Evolutionary conservation across 495 filamentous ascomycete genomes (phyloP).

Genomic region (Bacidia gigantensis): DNA sequence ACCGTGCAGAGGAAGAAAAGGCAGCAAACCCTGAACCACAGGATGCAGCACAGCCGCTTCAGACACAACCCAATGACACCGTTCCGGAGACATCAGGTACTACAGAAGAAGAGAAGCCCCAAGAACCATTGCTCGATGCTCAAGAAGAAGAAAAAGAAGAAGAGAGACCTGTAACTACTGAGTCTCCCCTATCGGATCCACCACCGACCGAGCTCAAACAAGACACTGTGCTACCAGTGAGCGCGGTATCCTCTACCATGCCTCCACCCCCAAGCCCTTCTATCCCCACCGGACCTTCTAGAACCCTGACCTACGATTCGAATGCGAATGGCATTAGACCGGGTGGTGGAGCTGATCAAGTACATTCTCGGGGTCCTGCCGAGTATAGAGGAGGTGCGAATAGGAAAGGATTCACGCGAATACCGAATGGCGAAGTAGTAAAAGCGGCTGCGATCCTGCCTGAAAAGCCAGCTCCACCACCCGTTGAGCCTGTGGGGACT

Average conservation of each 20-base stretch:
- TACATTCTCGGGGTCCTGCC: conserved; percentile 9
- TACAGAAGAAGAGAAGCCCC: not conserved
- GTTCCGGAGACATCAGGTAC: conserved; percentile 2
- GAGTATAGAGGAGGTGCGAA: conserved; percentile 22
- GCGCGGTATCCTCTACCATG: conserved; percentile 8
- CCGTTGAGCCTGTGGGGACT: conserved; percentile 33
- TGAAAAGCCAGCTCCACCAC: conserved; percentile 17
- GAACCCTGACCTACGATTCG: conserved; percentile 7
- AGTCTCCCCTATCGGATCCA: conserved; percentile 10
- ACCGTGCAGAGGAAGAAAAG: conserved; percentile 9
- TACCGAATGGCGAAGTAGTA: conserved; percentile 10
- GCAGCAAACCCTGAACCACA: conserved; percentile 4
- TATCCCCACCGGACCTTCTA: conserved; percentile 17
- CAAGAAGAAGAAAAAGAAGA: too few relatives aligned
- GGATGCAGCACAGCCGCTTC: conserved; percentile 8
- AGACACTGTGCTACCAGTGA: not conserved
- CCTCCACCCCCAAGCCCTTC: conserved; percentile 19
- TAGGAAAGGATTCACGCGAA: conserved; percentile 15
- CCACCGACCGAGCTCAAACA: too few relatives aligned
- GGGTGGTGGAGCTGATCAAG: conserved; percentile 13
- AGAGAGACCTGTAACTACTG: conserved; percentile 11
- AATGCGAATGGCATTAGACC: not conserved
- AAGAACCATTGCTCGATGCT: conserved; percentile 4
- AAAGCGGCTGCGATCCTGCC: conserved; percentile 12
- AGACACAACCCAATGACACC: not conserved